phyloP scores from a whole-genome alignment of 768 basidiomycete genomes.

The Ramaria rubella region DNA sequence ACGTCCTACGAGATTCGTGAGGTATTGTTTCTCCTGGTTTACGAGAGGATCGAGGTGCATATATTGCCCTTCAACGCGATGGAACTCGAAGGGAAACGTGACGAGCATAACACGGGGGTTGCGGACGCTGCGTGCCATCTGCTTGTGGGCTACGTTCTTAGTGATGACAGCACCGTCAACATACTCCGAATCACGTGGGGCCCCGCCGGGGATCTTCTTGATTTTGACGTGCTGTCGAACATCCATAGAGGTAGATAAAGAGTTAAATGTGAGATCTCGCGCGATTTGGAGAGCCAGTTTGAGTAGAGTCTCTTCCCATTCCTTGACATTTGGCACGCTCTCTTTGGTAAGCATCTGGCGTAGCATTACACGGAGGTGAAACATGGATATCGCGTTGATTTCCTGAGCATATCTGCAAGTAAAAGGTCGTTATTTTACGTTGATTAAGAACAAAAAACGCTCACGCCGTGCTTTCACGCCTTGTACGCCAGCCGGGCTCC shows the following conservation, averaged over 20 bases:
- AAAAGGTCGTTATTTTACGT: constrained; percentile 1
- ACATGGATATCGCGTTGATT: constrained; percentile 80
- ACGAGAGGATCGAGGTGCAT: constrained; percentile 88
- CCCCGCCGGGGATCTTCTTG: constrained; percentile 95
- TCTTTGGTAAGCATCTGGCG: constrained; percentile 84
- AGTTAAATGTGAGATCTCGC: constrained; percentile 74
- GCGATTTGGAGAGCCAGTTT: constrained; percentile 81
- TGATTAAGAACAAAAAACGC: constrained; percentile 24
- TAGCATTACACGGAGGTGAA: constrained; percentile 84
- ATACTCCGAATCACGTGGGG: constrained; percentile 90
- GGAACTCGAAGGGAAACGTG: constrained; percentile 91
- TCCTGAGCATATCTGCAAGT: constrained; percentile 72
- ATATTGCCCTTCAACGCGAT: constrained; percentile 87
- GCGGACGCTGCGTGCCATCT: constrained; percentile 74
- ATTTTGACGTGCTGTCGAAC: constrained; percentile 94
- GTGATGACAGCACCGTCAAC: constrained; percentile 96
- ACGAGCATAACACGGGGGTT: constrained; percentile 95
- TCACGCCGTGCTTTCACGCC: constrained; percentile 86
- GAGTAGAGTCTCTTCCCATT: constrained; percentile 86
- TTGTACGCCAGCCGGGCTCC: constrained; percentile 79
- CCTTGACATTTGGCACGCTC: constrained; percentile 68
- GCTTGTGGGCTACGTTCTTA: constrained; percentile 95
- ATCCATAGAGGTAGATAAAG: constrained; percentile 90
- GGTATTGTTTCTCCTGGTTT: constrained; percentile 89
- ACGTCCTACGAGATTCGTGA: constrained; percentile 78